These are phyloP conservation scores for Mucor lusitanicus DNA, from an alignment of 371 early-diverging fungal species.

Conservation along the genomic window DNA sequence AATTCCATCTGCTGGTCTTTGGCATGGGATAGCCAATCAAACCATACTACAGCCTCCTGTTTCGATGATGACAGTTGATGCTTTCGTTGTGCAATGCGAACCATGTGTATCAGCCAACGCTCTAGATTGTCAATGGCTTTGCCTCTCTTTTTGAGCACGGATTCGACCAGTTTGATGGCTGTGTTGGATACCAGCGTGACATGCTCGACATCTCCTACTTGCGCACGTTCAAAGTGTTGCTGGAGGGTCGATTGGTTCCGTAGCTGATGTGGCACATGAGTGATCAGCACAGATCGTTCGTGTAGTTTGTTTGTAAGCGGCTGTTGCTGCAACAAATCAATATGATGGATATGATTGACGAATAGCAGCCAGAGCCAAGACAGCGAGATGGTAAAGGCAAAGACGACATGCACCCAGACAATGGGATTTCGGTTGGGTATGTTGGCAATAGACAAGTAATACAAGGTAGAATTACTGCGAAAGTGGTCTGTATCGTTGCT, in stretches of 20 bases:
- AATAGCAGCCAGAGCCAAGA: slow-evolving; percentile 54
- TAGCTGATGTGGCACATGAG: slow-evolving; percentile 39
- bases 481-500: slow-evolving; percentile 24
- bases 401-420: slow-evolving; percentile 48
- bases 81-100: not conserved
- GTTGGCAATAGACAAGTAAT: slow-evolving; percentile 46
- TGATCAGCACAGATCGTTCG: slow-evolving; percentile 31
- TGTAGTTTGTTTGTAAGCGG: not conserved
- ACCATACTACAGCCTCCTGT: not conserved
- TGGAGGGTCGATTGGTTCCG: slow-evolving; percentile 37
- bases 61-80: not conserved
- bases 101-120: slow-evolving; percentile 28
- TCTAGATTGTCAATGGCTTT: slow-evolving; percentile 32
- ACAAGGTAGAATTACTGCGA: slow-evolving; percentile 41
- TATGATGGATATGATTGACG: slow-evolving; percentile 49
- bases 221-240: slow-evolving; percentile 35
- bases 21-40: slow-evolving; percentile 1
- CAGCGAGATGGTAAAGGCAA: slow-evolving; percentile 36
- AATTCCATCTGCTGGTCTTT: not conserved
- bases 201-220: slow-evolving; percentile 42
- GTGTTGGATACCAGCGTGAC: slow-evolving; percentile 39
- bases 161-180: slow-evolving; percentile 18
- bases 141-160: slow-evolving; percentile 17
- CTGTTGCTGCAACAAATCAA: slow-evolving; percentile 32
- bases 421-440: slow-evolving; percentile 31